A percentile compares a stretch with the other conserved stretches of the same genome.
These are phyloP conservation scores for Opeltia flavorubescens DNA, from an alignment of 495 filamentous ascomycete genomes.

Conservation along the genomic window DNA sequence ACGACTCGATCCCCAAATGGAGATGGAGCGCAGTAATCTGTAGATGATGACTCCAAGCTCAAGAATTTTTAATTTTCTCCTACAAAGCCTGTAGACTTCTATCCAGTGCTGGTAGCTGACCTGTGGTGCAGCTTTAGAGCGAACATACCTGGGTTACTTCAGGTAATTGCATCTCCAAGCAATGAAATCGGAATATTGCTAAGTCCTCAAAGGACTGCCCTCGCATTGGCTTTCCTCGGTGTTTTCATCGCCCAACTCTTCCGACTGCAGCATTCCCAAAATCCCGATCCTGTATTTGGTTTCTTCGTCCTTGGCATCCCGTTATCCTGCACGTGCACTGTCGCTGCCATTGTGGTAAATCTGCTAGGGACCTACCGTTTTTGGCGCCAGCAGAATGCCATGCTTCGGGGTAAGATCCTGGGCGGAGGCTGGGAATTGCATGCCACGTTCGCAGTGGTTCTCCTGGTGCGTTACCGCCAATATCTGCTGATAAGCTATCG, in stretches of 20 bases:
- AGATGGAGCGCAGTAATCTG: background rate
- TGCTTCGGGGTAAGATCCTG: slow-evolving; percentile 48
- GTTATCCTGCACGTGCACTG: slow-evolving; percentile 43
- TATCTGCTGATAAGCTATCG: background rate
- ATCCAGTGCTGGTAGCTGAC: no score
- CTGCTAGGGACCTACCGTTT: slow-evolving; percentile 48
- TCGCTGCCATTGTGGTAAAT: slow-evolving; percentile 40
- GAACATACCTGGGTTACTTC: slow-evolving; percentile 34
- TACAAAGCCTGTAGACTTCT: slow-evolving; percentile 2
- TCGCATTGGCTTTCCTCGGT: slow-evolving; percentile 52
- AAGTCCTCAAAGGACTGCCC: slow-evolving; percentile 59
- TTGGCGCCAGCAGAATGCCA: slow-evolving; percentile 56
- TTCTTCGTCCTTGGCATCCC: slow-evolving; percentile 54
- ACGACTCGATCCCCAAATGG: background rate
- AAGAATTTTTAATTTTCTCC: background rate
- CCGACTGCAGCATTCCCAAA: slow-evolving; percentile 40
- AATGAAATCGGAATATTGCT: no score
- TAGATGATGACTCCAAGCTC: slow-evolving; percentile 2
- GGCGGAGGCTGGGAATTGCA: slow-evolving; percentile 58
- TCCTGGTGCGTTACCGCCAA: slow-evolving; percentile 22
- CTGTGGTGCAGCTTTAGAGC: slow-evolving; percentile 50
- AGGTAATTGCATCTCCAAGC: no score
- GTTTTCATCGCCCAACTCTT: slow-evolving; percentile 57
- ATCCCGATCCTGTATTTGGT: slow-evolving; percentile 30
- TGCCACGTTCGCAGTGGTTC: slow-evolving; percentile 32